Base-by-base conservation (phyloP, 106 monocot genomes). In the Hemerocallis citrina region DNA sequence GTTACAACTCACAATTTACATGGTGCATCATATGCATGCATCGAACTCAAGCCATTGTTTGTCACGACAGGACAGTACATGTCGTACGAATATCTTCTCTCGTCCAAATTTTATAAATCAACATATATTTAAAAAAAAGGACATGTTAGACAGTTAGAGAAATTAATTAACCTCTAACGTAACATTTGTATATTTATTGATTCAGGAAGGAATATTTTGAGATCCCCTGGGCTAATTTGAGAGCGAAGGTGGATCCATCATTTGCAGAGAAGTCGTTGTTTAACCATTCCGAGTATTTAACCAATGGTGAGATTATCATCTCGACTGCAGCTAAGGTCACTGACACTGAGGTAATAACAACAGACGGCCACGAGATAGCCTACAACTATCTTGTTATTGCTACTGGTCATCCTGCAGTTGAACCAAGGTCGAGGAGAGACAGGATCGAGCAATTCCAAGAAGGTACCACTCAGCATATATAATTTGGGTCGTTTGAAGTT, bases 371-470 rank as follows among this genome's bases (percentile, higher is more conserved):
- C 37, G 22, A 25, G 0, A 33, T 74, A 7, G 13, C 61, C 6
- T 74, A 67, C 22, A 35, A 67, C 34, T 75, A 68, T 41, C 68
- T 75, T 29, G 68, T 68, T 5, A 46, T 75, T 23, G 67, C 74
- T n/a, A 75, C 74, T 3, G 74, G 68, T 9, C 74, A 62, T 31
- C 16, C 25, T 0, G 10, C 42, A 24, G 42, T 24, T 7, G 22
- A 20, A 11, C 45, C 74, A 14, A 34, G 23, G 41, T 30, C 27
- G 21, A 51, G 60, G 46, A 34, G 45, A 17, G 74, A 75, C 14
- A 42, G 61, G 25, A 25, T 75, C 3, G 52, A 68, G 16, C 52
- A 62, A 33, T 75, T 75, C 25, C 29, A 62, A 54, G 35, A 75
- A 49, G 72, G 72, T 49, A 44, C 7, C 47, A 62, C 32, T 59